phyloP scores from a whole-genome alignment of 129 eudicot genomes.

The Solidago caesia region DNA sequence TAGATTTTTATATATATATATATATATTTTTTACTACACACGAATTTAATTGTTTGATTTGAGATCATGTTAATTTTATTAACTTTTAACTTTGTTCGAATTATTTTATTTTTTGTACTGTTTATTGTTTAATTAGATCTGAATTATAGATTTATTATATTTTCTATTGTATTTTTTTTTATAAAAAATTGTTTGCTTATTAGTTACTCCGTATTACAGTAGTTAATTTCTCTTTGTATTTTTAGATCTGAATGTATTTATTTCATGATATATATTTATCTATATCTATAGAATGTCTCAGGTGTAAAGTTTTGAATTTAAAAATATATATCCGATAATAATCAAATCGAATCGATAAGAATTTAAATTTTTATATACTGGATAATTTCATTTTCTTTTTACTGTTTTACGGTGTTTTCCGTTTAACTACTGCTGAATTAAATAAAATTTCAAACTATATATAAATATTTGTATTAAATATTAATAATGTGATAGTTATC shows the following conservation, averaged over 20 bases:
- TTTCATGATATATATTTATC: neutral
- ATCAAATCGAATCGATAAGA: no score
- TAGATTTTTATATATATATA: slow-evolving; percentile 10
- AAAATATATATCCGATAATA: no score
- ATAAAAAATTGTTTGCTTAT: neutral
- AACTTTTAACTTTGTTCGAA: neutral
- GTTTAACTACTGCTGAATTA: no score
- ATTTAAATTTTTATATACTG: no score
- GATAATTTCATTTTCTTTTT: no score
- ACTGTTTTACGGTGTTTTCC: no score
- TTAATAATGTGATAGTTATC: no score
- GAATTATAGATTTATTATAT: slow-evolving; percentile 21
- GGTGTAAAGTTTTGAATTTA: no score
- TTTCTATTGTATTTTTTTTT: neutral
- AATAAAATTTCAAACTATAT: no score
- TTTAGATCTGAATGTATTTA: neutral
- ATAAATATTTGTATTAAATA: no score
- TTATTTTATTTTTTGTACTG: neutral
- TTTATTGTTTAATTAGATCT: slow-evolving; percentile 13
- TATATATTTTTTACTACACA: neutral
- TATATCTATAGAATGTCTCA: no score
- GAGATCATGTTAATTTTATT: slow-evolving; percentile 24
- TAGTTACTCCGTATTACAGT: no score
- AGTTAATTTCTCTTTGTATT: neutral
- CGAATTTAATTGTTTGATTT: slow-evolving; percentile 10